Percentiles rank a stretch among this genome's conserved stretches.
Conservation (phyloP, 2,329 filamentous ascomycete genomes). For the Aureobasidium subglaciale region DNA sequence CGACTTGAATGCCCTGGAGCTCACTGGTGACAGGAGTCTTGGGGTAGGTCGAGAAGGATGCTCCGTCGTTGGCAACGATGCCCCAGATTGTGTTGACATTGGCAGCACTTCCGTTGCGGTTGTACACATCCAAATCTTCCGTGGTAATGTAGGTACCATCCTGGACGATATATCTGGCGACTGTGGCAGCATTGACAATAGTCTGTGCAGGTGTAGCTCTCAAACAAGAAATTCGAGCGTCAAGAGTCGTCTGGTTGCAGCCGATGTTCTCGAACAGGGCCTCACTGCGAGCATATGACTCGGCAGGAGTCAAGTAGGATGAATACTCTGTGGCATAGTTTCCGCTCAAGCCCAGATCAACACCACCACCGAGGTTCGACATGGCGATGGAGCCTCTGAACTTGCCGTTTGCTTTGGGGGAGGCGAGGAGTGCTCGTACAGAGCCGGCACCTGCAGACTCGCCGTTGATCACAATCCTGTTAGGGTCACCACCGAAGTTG, state of each 20-base stretch:
- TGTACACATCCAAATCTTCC: slow-evolving; percentile 40
- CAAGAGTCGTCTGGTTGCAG: slow-evolving; percentile 42
- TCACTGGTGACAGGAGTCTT: slow-evolving; percentile 36
- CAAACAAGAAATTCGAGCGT: slow-evolving; percentile 48
- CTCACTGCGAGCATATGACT: slow-evolving; percentile 43
- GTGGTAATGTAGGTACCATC: slow-evolving; percentile 51
- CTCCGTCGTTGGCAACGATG: slow-evolving; percentile 47
- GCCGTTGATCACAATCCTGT: slow-evolving; percentile 41
- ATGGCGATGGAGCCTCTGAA: slow-evolving; percentile 43
- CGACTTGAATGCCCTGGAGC: slow-evolving; percentile 37
- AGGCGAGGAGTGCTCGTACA: slow-evolving; percentile 48
- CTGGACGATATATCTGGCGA: slow-evolving; percentile 49
- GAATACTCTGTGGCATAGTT: slow-evolving; percentile 52
- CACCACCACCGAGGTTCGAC: slow-evolving; percentile 50
- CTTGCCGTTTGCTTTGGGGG: slow-evolving; percentile 41
- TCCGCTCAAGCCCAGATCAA: slow-evolving; percentile 48
- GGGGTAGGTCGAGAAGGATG: slow-evolving; percentile 47
- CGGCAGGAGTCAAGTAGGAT: slow-evolving; percentile 49
- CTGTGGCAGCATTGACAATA: slow-evolving; percentile 34
- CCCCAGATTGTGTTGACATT: slow-evolving; percentile 52
- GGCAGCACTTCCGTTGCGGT: slow-evolving; percentile 38
- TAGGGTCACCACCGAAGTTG: slow-evolving; percentile 42
- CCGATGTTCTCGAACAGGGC: slow-evolving; percentile 46
- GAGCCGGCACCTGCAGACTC: slow-evolving; percentile 50
- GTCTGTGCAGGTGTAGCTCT: slow-evolving; percentile 39